phyloP scores from a whole-genome alignment of 805 yeast species.

The Myxozyma mucilagina region DNA sequence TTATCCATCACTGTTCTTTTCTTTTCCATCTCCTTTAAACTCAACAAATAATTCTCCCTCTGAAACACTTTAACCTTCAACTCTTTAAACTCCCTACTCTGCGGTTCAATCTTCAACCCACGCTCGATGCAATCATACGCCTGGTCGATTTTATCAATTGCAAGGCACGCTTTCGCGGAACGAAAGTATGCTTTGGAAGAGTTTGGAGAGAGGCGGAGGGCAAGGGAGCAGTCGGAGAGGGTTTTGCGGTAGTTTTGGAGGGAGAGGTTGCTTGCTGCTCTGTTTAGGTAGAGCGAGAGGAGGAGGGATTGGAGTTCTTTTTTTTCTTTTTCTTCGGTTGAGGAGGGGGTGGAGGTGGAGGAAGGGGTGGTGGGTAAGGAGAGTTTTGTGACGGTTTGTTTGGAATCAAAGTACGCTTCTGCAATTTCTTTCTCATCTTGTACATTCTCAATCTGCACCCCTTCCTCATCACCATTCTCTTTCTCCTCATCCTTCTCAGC shows the following conservation, averaged over 20 bases:
- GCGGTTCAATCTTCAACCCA: conserved; percentile 62
- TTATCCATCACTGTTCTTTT: conserved; percentile 42
- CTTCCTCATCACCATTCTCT: neutral
- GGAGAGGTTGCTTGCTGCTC: conserved; percentile 91
- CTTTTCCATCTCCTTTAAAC: conserved; percentile 38
- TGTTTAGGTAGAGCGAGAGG: conserved; percentile 67
- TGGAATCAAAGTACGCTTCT: conserved; percentile 18
- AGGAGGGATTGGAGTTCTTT: conserved; percentile 50
- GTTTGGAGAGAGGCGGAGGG: conserved; percentile 61
- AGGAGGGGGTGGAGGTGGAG: too few species aligned
- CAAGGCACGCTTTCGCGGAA: conserved; percentile 76
- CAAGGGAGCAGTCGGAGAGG: conserved; percentile 79
- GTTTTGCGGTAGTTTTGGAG: conserved; percentile 81
- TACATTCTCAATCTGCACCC: neutral
- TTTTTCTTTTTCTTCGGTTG: conserved; percentile 6
- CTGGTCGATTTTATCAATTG: conserved; percentile 68
- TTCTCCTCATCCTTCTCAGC: neutral
- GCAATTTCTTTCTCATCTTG: conserved; percentile 18
- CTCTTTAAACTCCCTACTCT: conserved; percentile 55
- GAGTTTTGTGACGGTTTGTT: neutral
- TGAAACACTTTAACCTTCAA: conserved; percentile 47
- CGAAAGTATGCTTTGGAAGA: conserved; percentile 84
- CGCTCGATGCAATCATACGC: conserved; percentile 65
- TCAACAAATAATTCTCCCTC: conserved; percentile 42
- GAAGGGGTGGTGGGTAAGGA: too few species aligned